These are phyloP conservation scores for Cystofilobasidium capitatum DNA, from an alignment of 768 basidiomycete species.

Conservation along the genomic window DNA sequence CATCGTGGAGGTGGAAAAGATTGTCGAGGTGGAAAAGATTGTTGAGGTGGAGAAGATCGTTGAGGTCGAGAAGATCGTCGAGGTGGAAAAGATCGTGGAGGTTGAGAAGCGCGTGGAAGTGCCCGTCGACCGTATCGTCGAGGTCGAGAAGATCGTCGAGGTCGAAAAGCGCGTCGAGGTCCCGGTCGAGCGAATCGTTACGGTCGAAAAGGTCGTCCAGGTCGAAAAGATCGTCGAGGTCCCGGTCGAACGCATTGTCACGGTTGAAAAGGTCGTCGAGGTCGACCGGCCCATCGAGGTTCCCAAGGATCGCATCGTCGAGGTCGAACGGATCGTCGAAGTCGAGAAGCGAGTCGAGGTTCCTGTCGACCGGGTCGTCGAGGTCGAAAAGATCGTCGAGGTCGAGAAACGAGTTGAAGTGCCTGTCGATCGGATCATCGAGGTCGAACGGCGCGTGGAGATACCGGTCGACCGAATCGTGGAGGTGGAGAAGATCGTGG, in stretches of 20 bases:
- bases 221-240: constrained; percentile 35
- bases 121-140: constrained; percentile 10
- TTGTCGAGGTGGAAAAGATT: constrained; percentile 34
- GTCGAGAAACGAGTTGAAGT: constrained; percentile 27
- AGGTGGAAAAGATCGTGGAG: constrained; percentile 33
- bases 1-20: constrained; percentile 30
- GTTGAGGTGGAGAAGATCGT: constrained; percentile 32
- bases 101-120: constrained; percentile 34
- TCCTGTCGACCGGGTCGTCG: constrained; percentile 24
- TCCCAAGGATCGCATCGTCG: neutral
- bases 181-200: constrained; percentile 33
- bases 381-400: constrained; percentile 31
- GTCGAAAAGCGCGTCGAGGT: constrained; percentile 26
- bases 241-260: constrained; percentile 32
- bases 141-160: constrained; percentile 27
- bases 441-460: constrained; percentile 36
- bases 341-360: constrained; percentile 31
- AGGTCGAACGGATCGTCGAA: constrained; percentile 29
- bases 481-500: constrained; percentile 33
- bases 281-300: constrained; percentile 35
- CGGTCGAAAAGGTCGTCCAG: constrained; percentile 35
- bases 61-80: constrained; percentile 23
- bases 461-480: constrained; percentile 32
- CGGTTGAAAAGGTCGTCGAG: constrained; percentile 32
- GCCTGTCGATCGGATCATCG: constrained; percentile 20